These are phyloP conservation scores for Candida quercuum DNA, from an alignment of 805 yeast species.

Conservation along the genomic window DNA sequence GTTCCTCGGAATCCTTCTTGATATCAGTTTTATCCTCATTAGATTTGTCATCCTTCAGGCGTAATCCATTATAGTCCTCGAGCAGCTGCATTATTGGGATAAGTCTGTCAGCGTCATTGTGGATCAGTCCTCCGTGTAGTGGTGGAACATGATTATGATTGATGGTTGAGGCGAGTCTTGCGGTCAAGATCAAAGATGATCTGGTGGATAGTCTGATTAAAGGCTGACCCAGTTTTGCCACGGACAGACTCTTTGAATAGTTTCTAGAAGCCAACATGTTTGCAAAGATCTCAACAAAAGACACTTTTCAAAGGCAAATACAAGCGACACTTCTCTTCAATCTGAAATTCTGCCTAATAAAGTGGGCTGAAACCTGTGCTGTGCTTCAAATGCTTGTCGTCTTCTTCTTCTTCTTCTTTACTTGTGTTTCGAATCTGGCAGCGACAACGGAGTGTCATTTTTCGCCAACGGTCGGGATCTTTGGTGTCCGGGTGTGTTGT, in stretches of 20 bases:
- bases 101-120: constrained; percentile 2
- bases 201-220: no score
- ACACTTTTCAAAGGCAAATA: no score
- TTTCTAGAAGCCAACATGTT: constrained; percentile 9
- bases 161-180: constrained; percentile 5
- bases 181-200: no score
- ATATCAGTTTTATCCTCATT: neutral
- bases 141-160: neutral
- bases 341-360: no score
- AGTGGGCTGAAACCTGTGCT: no score
- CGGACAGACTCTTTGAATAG: constrained; percentile 1
- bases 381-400: constrained; percentile 1
- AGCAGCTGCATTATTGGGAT: constrained; percentile 15
- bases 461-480: neutral
- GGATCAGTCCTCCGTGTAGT: neutral
- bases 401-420: neutral
- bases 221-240: constrained; percentile 1
- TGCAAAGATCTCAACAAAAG: no score
- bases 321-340: neutral
- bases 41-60: constrained; percentile 6
- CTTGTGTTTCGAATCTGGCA: no score
- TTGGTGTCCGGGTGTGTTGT: constrained; percentile 8
- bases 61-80: constrained; percentile 21
- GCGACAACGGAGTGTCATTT: no score
- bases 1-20: constrained; percentile 1